Base-by-base conservation (phyloP, 495 filamentous ascomycete genomes). In the Lindgomyces ingoldianus region DNA sequence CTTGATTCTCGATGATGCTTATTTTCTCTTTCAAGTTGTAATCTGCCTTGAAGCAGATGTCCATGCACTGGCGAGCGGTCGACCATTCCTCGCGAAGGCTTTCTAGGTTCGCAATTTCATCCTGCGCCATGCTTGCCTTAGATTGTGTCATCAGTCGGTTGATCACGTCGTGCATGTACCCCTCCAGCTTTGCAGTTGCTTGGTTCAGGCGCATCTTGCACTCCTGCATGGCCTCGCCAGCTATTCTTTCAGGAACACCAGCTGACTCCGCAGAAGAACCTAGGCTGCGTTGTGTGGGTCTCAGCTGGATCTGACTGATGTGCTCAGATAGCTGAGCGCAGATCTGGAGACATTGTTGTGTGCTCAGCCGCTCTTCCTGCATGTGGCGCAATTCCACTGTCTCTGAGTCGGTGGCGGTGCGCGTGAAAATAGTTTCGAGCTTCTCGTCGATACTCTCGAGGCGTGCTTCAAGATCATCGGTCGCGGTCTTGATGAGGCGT, bases 11-110 rank as follows among this genome's bases (percentile, higher is more conserved):
- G 29, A 55, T 55, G 30, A 55, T 41, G 30, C 12, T 55, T 16
- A 55, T 41, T 24, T 52, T 52, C 49, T 52, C 18, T 47, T 47
- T 47, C 45, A 47, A 47, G 48, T 52, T 52, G 18, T 52, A 16
- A 41, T 41, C 52, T n/a, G 52, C 52, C 6, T 33, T 55, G 14
- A 24, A 33, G 52, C 52, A 55, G 16, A 55, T 55, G 52, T 55
- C 52, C n/a, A 55, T 55, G 52, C 52, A 55, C 27, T 36, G 52
- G 52, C 52, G 52, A 24, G 52, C 52, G 24, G 52, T 41, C 18
- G 12, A 14, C 52, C 52, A 55, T 41, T 55, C 52, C 30, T 55
- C 52, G 14, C 29, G 52, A 14, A 55, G 52, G 12, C 12, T 55
- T 41, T 14, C 52, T 11, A 55, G 52, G 12, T 55, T 27, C 29